Conservation (phyloP, 495 filamentous ascomycete species). For the Hyaloscypha bicolor region DNA sequence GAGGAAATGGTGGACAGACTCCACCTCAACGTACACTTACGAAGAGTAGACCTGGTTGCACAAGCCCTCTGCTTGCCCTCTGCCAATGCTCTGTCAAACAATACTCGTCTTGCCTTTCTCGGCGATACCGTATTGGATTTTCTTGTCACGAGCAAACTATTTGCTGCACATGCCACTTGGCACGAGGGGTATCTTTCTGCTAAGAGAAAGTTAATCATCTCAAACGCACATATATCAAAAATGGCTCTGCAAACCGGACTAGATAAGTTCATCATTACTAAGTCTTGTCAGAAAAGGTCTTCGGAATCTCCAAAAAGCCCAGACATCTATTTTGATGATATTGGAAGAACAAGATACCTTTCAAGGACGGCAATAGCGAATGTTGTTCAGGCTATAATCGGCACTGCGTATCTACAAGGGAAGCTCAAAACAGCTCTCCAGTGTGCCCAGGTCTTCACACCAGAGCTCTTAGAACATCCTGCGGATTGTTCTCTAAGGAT, state of each 20-base stretch:
- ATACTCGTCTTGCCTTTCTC: slow-evolving; percentile 84
- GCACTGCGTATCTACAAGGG: slow-evolving; percentile 81
- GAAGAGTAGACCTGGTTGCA: slow-evolving; percentile 55
- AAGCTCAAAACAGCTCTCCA: slow-evolving; percentile 58
- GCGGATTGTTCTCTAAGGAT: slow-evolving; percentile 6
- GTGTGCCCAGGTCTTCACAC: slow-evolving; percentile 66
- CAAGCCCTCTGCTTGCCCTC: slow-evolving; percentile 70
- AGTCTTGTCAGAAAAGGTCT: slow-evolving; percentile 47
- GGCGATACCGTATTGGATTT: slow-evolving; percentile 85
- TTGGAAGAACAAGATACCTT: slow-evolving; percentile 46
- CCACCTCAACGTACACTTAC: slow-evolving; percentile 55
- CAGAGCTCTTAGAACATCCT: slow-evolving; percentile 48
- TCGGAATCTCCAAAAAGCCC: slow-evolving; percentile 67
- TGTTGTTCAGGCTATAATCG: slow-evolving; percentile 76
- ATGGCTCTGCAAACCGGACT: slow-evolving; percentile 64
- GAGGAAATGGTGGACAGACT: slow-evolving; percentile 61
- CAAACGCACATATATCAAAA: slow-evolving; percentile 67
- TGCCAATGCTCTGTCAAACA: slow-evolving; percentile 62
- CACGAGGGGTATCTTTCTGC: slow-evolving; percentile 76
- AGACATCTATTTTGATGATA: slow-evolving; percentile 41
- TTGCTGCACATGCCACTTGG: slow-evolving; percentile 48
- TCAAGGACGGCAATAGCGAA: slow-evolving; percentile 79
- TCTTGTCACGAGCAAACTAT: slow-evolving; percentile 38
- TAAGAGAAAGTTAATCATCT: slow-evolving; percentile 67
- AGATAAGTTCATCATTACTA: slow-evolving; percentile 71